A percentile compares a stretch with the other conserved stretches of the same genome.
Conservation (phyloP, 495 filamentous ascomycete genomes). For the Penicillium flavigenum region DNA sequence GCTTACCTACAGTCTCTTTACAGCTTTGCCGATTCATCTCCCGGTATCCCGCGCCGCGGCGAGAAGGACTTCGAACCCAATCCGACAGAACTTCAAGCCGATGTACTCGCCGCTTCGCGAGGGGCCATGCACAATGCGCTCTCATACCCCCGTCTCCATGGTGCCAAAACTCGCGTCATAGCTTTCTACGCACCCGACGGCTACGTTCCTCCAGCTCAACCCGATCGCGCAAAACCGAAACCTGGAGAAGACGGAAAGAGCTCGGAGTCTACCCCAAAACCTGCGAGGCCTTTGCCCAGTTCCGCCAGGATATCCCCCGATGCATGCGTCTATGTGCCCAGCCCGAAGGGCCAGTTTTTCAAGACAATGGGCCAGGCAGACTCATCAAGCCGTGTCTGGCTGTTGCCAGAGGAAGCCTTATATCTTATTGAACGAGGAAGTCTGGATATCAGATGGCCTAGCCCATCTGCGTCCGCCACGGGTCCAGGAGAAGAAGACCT, state of each 20-base stretch:
- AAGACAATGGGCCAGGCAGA: constrained; percentile 58
- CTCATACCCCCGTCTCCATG: constrained; percentile 65
- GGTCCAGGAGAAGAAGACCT: constrained; percentile 38
- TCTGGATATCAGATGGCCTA: constrained; percentile 81
- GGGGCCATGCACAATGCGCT: constrained; percentile 88
- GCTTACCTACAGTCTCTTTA: constrained; percentile 25
- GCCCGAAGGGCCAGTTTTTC: constrained; percentile 53
- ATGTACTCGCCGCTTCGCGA: constrained; percentile 74
- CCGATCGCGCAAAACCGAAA: constrained; percentile 10
- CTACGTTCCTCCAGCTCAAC: constrained; percentile 24
- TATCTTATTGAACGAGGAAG: constrained; percentile 85
- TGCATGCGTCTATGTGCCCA: constrained; percentile 44
- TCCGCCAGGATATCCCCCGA: constrained; percentile 32
- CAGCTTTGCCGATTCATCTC: constrained; percentile 30
- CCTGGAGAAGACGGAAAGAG: constrained; percentile 20
- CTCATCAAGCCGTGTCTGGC: constrained; percentile 63
- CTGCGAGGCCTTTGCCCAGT: constrained; percentile 23
- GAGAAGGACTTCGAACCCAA: constrained; percentile 97
- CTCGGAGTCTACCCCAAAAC: constrained; percentile 5
- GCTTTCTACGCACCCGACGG: constrained; percentile 53
- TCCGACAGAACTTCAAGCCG: constrained; percentile 75
- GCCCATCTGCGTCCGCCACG: constrained; percentile 18
- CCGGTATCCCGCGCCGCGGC: constrained; percentile 69
- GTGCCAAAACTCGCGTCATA: constrained; percentile 51
- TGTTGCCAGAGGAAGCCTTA: constrained; percentile 89